phyloP scores from a whole-genome alignment of 2,329 filamentous ascomycete species.

The Byssoonygena ceratinophila region DNA sequence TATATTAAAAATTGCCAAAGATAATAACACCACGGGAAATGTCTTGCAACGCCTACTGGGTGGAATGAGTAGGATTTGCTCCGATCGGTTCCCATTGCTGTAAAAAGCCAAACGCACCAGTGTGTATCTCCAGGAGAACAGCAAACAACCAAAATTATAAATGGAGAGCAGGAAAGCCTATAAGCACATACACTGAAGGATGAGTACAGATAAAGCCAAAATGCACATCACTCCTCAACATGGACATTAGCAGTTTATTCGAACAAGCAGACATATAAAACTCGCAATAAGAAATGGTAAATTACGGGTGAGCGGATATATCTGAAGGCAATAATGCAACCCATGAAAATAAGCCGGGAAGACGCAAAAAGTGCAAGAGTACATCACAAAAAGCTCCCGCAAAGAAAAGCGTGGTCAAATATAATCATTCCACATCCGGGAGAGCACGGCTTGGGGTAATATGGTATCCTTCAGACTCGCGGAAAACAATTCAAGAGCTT shows the following conservation, averaged over 20 bases:
- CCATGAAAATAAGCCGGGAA: neutral
- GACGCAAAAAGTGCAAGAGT: neutral
- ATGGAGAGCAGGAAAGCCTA: slow-evolving; percentile 13
- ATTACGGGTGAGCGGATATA: slow-evolving; percentile 8
- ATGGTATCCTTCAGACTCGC: slow-evolving; percentile 9
- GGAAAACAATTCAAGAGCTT: slow-evolving; percentile 4
- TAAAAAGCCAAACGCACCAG: slow-evolving; percentile 7
- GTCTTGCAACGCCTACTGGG: no score
- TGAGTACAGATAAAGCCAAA: neutral
- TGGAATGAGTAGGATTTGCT: no score
- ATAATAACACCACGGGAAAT: no score
- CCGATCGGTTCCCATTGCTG: slow-evolving; percentile 8
- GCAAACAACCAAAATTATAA: neutral
- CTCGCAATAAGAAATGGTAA: neutral
- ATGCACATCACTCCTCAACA: slow-evolving; percentile 1
- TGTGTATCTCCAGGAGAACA: slow-evolving; percentile 9
- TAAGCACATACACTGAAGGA: slow-evolving; percentile 4
- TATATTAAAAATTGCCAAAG: no score
- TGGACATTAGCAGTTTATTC: slow-evolving; percentile 2
- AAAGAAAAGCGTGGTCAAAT: slow-evolving; percentile 12
- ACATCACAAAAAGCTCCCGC: slow-evolving; percentile 5
- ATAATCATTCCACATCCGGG: slow-evolving; percentile 9
- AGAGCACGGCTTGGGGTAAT: slow-evolving; percentile 2
- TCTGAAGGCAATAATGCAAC: neutral
- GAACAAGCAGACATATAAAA: neutral